Evolutionary conservation across 805 yeast genomes (phyloP), one percentile per base, ranked within the genome.

Genomic region (Vanderwaltozyma yarrowii): DNA sequence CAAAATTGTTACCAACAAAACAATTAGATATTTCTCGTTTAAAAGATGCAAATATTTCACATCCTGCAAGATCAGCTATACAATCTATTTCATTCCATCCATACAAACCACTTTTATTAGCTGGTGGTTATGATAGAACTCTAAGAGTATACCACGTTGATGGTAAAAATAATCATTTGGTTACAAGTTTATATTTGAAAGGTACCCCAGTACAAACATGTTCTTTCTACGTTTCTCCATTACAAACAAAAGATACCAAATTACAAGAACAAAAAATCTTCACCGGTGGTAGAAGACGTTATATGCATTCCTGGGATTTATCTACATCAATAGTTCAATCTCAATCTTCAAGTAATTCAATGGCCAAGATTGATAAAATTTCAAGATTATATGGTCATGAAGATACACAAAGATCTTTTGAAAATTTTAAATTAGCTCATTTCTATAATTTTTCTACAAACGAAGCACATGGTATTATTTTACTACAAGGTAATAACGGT

Each of bases 91-190:
- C 82, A 5, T 92, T 92, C 72, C 98, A 92, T 59, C 84, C 83
- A 9, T 65, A 71, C 7, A 54, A 56, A 35, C 95, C 98, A 30
- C 65, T 92, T 23, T 64, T 89, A 33, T 63, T 92, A 37, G 83
- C 96, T 0, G 94, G 92, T 40, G 99, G 99, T 17, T 88, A 80
- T 56, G 99, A 92, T 59, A 71, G 84, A 47, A 81, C 96, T 0
- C 58, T 92, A 38, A 70, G 98, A 48, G 68, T 92, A 12, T 92
- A 79, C 58, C 94, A 89, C 54, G 75, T 88, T 36, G 97, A 92
- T 58, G 96, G 97, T 13, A 83, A 81, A 52, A 57, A 62, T 41
- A 92, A 92, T 56, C 76, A 75, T 42, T 63, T 89, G 29, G 94
- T 88, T 24, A 80, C 95, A 4, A 78, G 95, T 32, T 64, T 89